Evolutionary conservation across 1,284 basidiomycete genomes (phyloP), one percentile per base, ranked within the genome.

Genomic region (Jaminaea rosea): DNA sequence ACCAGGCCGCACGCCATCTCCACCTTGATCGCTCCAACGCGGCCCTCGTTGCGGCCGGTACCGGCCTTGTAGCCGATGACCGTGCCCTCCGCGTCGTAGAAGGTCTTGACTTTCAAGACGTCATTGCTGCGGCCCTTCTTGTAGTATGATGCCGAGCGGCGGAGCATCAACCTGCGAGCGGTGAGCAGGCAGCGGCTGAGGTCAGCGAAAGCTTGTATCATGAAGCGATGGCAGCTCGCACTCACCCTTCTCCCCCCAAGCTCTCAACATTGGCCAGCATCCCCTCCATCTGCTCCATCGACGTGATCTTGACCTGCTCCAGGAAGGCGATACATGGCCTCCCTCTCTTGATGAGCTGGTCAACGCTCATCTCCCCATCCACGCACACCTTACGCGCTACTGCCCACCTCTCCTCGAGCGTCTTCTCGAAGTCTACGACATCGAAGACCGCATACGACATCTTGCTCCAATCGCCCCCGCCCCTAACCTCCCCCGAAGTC

Each of bases 1-100:
- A 50, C 56, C 27, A 82, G 81, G 19, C 81, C 81, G 11, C 79
- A 81, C 47, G 76, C 81, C 83, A 84, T 84, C 59, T 79, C 78
- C 62, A 82, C 83, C 28, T 79, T 79, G 24, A 84, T 69, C 4
- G 82, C 78, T 13, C 83, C 83, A 1, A 78, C 79, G 21, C 50
- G 31, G 19, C 26, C 29, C 26, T 47, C 37, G 23, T 52, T 44
- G 19, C 45, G 28, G 9, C 45, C 50, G 29, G 31, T 26, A 5
- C 50, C 50, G 4, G n/a, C 28, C 5, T 53, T 46, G 15, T 53
- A 47, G 15, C 51, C 51, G 9, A 53, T 49, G 2, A 53, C 46
- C 19, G 51, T 36, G 26, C 15, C 51, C 44, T 53, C 51, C 24
- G 51, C 51, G 15, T 48, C 47, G 26, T 53, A 53, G 34, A 32